A percentile compares a stretch with the other conserved stretches of the same genome.
These are phyloP conservation scores for Wickerhamomyces bisporus DNA, from an alignment of 805 yeast species.

Conservation along the genomic window DNA sequence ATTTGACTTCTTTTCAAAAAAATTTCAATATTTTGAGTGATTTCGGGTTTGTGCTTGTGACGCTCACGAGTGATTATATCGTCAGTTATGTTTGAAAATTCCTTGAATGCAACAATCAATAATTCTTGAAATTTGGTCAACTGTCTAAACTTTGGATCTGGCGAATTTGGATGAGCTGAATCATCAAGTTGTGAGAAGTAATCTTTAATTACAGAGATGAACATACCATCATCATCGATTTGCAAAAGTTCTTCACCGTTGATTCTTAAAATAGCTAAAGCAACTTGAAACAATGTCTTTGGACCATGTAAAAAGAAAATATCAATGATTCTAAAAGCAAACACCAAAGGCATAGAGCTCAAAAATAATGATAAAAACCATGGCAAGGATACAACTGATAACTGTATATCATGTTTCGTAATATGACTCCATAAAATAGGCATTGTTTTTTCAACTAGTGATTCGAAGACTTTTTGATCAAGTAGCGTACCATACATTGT, in stretches of 20 bases:
- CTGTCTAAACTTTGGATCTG: conserved; percentile 55
- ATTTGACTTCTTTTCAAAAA: conserved; percentile 91
- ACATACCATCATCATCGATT: conserved; percentile 88
- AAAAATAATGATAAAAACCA: conserved; percentile 92
- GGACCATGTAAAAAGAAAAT: conserved; percentile 88
- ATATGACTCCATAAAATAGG: conserved; percentile 87
- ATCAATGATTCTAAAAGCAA: conserved; percentile 88
- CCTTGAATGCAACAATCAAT: conserved; percentile 87
- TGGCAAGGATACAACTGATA: conserved; percentile 89
- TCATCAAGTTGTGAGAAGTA: conserved; percentile 76
- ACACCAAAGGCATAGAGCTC: conserved; percentile 91
- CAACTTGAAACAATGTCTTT: conserved; percentile 84
- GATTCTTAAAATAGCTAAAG: conserved; percentile 81
- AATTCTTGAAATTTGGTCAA: conserved; percentile 86
- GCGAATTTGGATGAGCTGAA: conserved; percentile 69
- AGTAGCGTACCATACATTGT: conserved; percentile 96
- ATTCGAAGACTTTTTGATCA: conserved; percentile 92
- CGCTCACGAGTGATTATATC: conserved; percentile 66
- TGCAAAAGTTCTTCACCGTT: conserved; percentile 80
- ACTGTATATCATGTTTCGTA: conserved; percentile 72
- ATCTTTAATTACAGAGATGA: conserved; percentile 77
- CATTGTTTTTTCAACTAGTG: conserved; percentile 82
- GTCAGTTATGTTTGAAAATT: conserved; percentile 77
- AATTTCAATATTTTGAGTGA: conserved; percentile 78
- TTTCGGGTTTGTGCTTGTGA: conserved; percentile 63